These are phyloP conservation scores for Penicillium ucsense DNA, from an alignment of 495 filamentous ascomycete species.

Conservation along the genomic window DNA sequence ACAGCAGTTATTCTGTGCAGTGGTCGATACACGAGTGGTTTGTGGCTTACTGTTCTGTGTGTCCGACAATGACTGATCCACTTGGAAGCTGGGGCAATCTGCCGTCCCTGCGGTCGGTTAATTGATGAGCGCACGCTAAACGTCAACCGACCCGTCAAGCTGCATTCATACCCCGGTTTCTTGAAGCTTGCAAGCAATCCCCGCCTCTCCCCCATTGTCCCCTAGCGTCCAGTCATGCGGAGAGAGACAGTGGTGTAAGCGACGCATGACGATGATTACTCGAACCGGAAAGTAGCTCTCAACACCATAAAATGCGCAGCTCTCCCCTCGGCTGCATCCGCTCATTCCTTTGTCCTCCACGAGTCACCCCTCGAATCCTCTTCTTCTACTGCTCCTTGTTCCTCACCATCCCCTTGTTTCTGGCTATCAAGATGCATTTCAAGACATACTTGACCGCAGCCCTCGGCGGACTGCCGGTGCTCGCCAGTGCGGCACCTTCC, in stretches of 20 bases:
- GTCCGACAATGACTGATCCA: too few species aligned
- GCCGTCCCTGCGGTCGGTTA: constrained; percentile 16
- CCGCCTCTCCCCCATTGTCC: constrained; percentile 7
- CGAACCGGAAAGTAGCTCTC: constrained; percentile 4
- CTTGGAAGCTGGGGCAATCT: background rate
- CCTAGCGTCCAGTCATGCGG: constrained; percentile 23
- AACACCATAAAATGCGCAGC: constrained; percentile 17
- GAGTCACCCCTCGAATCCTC: constrained; percentile 21
- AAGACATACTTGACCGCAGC: constrained; percentile 25
- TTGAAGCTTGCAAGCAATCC: background rate
- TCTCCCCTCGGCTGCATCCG: constrained; percentile 20
- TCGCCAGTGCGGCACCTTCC: constrained; percentile 15
- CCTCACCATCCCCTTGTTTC: constrained; percentile 16
- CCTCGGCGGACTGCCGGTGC: constrained; percentile 26
- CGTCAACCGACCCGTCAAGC: background rate
- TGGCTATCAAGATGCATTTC: constrained; percentile 34
- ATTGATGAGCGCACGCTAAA: constrained; percentile 9
- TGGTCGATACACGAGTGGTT: too few species aligned
- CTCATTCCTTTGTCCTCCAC: constrained; percentile 23
- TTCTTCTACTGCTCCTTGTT: constrained; percentile 24
- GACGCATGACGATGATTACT: constrained; percentile 11
- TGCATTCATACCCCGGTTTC: constrained; percentile 18
- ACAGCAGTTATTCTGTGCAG: too few species aligned
- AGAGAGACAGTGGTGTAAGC: constrained; percentile 2
- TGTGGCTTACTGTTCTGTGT: too few species aligned